Evolutionary conservation across 257 asterid genomes (phyloP), one percentile per base, ranked within the genome.

Genomic region (Primulina huaijiensis): DNA sequence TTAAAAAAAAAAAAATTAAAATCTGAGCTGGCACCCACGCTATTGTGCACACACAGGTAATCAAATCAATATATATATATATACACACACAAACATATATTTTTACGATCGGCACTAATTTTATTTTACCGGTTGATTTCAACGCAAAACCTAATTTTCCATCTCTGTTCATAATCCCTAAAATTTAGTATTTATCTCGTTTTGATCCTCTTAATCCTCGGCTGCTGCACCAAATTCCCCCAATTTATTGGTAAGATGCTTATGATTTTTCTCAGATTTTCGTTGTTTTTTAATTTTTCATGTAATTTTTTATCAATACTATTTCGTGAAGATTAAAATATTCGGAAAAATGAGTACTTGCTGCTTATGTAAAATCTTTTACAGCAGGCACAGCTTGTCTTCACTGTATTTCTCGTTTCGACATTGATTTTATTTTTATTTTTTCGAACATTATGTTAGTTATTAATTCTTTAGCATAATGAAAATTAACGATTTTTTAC

Each of bases 191-290:
- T 31, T 29, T 23, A 20, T 17, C 40, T 35, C 68, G 61, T 56
- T 55, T 30, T 66, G 30, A 46, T 72, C 72, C 57, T 14, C 64
- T 53, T 37, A 60, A 60, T 19, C 62, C 31, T 10, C 10, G 19
- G 38, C 34, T n/a, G 60, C 69, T 76, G 65, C 65, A 65, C 27
- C 66, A 19, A 71, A 43, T 60, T 71, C 71, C 64, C n/a, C 31
- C 63, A 12, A 71, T 71, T 71, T 76, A 65, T 71, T 76, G 73
- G 76, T 76, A 56, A 65, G 76, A 34, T 33, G 5, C 17, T 76
- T 71, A 23, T 9, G 9, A 33, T 59, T 76, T 76, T 76, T 71
- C 72, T 59, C 57, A 19, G 17, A 25, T 75, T 76, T 65, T 62
- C 37, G 7, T 38, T 31, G 46, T 20, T 65, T 75, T 65, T 50